phyloP scores from a whole-genome alignment of 2,329 filamentous ascomycete species.

The Colletotrichum lentis region DNA sequence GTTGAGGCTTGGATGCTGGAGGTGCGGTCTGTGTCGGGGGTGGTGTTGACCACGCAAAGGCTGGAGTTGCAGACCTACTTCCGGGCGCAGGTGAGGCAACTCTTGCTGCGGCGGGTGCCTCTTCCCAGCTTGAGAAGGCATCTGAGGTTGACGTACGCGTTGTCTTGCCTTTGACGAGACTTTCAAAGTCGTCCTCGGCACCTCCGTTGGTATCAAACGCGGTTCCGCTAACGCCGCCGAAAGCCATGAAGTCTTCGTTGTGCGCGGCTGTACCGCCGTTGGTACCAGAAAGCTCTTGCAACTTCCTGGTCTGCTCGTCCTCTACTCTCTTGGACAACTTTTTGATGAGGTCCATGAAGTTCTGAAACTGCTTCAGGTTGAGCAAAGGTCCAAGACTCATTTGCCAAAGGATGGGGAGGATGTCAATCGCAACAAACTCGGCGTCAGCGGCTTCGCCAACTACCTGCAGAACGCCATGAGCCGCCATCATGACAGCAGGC shows the following conservation, averaged over 20 bases:
- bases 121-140: slow-evolving; percentile 60
- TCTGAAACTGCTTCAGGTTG: slow-evolving; percentile 85
- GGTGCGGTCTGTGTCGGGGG: slow-evolving; percentile 50
- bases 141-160: slow-evolving; percentile 52
- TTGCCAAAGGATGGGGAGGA: slow-evolving; percentile 87
- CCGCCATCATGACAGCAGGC: slow-evolving; percentile 95
- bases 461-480: slow-evolving; percentile 82
- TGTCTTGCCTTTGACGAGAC: slow-evolving; percentile 79
- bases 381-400: slow-evolving; percentile 92
- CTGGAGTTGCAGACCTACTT: slow-evolving; percentile 51
- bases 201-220: slow-evolving; percentile 63
- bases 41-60: slow-evolving; percentile 73
- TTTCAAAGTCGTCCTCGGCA: slow-evolving; percentile 81
- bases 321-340: slow-evolving; percentile 81
- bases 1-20: slow-evolving; percentile 51
- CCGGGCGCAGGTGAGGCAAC: slow-evolving; percentile 48
- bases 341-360: slow-evolving; percentile 90
- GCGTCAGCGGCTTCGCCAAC: slow-evolving; percentile 83
- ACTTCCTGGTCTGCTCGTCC: slow-evolving; percentile 84
- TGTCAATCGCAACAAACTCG: slow-evolving; percentile 91
- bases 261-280: slow-evolving; percentile 59
- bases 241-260: slow-evolving; percentile 74
- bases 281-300: slow-evolving; percentile 79
- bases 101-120: slow-evolving; percentile 46
- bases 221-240: slow-evolving; percentile 71